Evolutionary conservation across 2,329 filamentous ascomycete genomes (phyloP), one percentile per base, ranked within the genome.

Genomic region (Sporothrix brasiliensis): DNA sequence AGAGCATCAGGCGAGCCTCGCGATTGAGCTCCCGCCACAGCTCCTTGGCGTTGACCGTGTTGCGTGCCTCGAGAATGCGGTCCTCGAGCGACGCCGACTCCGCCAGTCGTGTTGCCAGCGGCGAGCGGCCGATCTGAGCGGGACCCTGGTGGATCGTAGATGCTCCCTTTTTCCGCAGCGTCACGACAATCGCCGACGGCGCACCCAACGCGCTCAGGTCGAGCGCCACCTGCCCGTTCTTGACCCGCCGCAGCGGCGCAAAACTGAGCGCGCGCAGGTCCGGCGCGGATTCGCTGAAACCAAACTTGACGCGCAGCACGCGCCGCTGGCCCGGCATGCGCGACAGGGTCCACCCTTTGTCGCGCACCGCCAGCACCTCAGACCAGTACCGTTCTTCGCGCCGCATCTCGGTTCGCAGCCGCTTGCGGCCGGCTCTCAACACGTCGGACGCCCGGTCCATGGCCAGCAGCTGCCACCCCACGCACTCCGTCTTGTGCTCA

Each of bases 331-430:
- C 84, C 0, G 93, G 92, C 53, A 95, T 82, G 65, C 91, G 87
- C 74, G 91, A 94, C 21, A 98, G 83, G 24, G 91, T 90, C 94
- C 95, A 99, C 4, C 94, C 93, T 69, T 89, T 90, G 74, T 93
- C 88, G 74, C 91, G 93, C 58, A 98, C 89, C 11, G 89, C 87
- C 61, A 97, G 82, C 2, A 98, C 87, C 75, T 97, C 91, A 69
- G 91, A 87, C 95, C 95, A 99, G 79, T 97, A 99, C 75, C 86
- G 90, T 1, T 89, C 90, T 81, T 99, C 95, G 41, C 88, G 87
- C 11, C 87, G 85, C 47, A 96, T 91, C 78, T 97, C 94, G 13
- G 86, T 87, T 75, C 92, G 87, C 14, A 99, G 81, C 53, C 92
- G 86, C 34, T 86, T 84, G 0, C 92, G 91, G 4, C 93, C 90